Conservation (phyloP, 805 yeast genomes). For the Naumovozyma castellii region DNA sequence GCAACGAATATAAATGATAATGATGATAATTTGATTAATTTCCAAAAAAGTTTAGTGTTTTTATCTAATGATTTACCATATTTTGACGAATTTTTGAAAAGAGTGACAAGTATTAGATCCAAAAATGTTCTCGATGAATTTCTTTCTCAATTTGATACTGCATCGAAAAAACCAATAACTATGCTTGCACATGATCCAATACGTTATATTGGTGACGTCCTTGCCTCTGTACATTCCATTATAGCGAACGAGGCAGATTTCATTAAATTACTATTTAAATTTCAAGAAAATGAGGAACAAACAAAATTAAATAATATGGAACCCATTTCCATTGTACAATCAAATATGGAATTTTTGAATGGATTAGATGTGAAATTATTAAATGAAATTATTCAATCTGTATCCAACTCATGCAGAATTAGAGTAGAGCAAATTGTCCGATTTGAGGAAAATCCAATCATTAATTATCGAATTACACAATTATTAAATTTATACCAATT, state of each 20-base stretch:
- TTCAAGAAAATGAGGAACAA: constrained; percentile 16
- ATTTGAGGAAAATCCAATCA: constrained; percentile 48
- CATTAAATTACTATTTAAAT: constrained; percentile 51
- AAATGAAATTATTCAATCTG: constrained; percentile 25
- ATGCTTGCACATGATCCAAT: constrained; percentile 70
- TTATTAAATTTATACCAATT: constrained; percentile 57
- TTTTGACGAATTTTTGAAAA: constrained; percentile 51
- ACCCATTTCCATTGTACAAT: constrained; percentile 12
- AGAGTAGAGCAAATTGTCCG: constrained; percentile 61
- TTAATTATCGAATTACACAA: constrained; percentile 49
- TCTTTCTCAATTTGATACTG: constrained; percentile 38
- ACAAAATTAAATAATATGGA: constrained; percentile 8
- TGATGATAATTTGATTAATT: constrained; percentile 11
- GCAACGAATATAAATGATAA: constrained; percentile 8
- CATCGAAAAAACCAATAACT: constrained; percentile 39
- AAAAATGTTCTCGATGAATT: constrained; percentile 59
- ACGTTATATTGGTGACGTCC: constrained; percentile 73
- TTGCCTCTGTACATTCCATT: constrained; percentile 80
- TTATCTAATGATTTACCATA: constrained; percentile 37
- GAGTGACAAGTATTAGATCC: constrained; percentile 62
- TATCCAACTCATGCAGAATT: constrained; percentile 45
- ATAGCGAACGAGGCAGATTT: constrained; percentile 83
- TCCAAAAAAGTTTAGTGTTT: constrained; percentile 29
- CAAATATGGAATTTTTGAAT: constrained; percentile 19
- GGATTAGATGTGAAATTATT: constrained; percentile 23